Percentiles rank a stretch among this genome's conserved stretches.
Evolutionary conservation across 2,329 filamentous ascomycete genomes (phyloP).

Genomic region (Chalara sp.): DNA sequence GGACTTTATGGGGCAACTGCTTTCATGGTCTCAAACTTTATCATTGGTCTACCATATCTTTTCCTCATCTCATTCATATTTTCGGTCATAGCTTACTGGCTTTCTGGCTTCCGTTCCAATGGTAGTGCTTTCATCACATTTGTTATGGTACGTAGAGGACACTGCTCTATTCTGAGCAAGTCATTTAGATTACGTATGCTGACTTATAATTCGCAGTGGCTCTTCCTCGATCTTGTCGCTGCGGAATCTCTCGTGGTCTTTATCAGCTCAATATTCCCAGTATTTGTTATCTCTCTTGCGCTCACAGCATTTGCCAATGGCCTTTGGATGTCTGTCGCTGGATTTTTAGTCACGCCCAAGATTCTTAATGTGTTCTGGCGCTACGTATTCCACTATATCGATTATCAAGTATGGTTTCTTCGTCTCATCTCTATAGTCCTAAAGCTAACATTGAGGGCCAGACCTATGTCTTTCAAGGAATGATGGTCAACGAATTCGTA

Average conservation of each 20-base stretch:
- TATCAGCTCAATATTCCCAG: slow-evolving; percentile 64
- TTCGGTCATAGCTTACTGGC: slow-evolving; percentile 71
- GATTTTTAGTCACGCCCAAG: slow-evolving; percentile 69
- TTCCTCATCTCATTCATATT: slow-evolving; percentile 72
- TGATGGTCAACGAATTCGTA: slow-evolving; percentile 88
- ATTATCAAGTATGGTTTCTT: slow-evolving; percentile 55
- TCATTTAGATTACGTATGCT: no score
- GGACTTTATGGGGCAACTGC: slow-evolving; percentile 70
- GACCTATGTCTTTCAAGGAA: slow-evolving; percentile 78
- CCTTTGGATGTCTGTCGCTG: slow-evolving; percentile 81
- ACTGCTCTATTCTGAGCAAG: no score
- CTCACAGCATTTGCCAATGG: slow-evolving; percentile 81
- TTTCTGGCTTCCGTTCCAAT: slow-evolving; percentile 65
- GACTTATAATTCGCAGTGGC: slow-evolving; percentile 40
- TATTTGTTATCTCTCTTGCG: slow-evolving; percentile 74
- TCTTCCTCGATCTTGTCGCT: slow-evolving; percentile 77
- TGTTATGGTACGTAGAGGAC: slow-evolving; percentile 42
- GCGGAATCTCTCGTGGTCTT: slow-evolving; percentile 79
- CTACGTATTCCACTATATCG: slow-evolving; percentile 84
- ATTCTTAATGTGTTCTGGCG: slow-evolving; percentile 78
- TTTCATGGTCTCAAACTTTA: slow-evolving; percentile 72
- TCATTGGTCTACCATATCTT: slow-evolving; percentile 75
- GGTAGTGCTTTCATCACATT: slow-evolving; percentile 66
- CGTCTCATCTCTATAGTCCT: not conserved
- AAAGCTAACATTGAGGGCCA: slow-evolving; percentile 11